Percentiles rank a stretch among this genome's conserved stretches.
phyloP scores from a whole-genome alignment of 441 rosid species.

The Populus hybrid region DNA sequence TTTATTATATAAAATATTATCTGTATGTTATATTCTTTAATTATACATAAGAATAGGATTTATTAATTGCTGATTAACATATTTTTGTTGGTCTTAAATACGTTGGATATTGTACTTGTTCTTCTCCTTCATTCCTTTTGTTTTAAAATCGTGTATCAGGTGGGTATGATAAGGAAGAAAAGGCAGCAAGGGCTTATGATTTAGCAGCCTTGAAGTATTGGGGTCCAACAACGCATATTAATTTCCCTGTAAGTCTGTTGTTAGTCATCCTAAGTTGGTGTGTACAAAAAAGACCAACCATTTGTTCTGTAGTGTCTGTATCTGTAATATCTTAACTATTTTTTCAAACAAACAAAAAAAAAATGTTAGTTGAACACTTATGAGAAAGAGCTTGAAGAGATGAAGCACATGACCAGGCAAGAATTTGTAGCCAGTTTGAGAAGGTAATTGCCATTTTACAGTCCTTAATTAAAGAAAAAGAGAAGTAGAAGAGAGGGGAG shows the following conservation, averaged over 20 bases:
- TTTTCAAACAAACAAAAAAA: too few species aligned
- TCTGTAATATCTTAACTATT: not conserved
- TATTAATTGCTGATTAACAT: not conserved
- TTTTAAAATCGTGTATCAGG: conserved; percentile 34
- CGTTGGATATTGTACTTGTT: conserved; percentile 27
- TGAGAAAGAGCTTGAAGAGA: conserved; percentile 72
- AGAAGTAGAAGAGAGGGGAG: not conserved
- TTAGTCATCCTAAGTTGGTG: not conserved
- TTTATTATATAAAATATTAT: conserved; percentile 1
- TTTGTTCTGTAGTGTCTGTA: too few species aligned
- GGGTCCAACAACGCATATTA: conserved; percentile 87
- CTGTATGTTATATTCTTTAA: not conserved
- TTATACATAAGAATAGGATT: not conserved
- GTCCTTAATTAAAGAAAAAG: not conserved
- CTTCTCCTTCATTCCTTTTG: conserved; percentile 20
- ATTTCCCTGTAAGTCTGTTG: conserved; percentile 59
- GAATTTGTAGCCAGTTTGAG: conserved; percentile 88
- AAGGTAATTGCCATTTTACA: conserved; percentile 35
- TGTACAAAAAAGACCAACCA: not conserved
- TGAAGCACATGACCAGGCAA: conserved; percentile 90
- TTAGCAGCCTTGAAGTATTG: conserved; percentile 93
- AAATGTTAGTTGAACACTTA: conserved; percentile 59
- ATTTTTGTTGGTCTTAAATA: not conserved
- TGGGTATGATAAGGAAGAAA: conserved; percentile 94
- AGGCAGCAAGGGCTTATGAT: conserved; percentile 95